phyloP scores from a whole-genome alignment of 305 asterid genomes.

The Solanum hybrid region DNA sequence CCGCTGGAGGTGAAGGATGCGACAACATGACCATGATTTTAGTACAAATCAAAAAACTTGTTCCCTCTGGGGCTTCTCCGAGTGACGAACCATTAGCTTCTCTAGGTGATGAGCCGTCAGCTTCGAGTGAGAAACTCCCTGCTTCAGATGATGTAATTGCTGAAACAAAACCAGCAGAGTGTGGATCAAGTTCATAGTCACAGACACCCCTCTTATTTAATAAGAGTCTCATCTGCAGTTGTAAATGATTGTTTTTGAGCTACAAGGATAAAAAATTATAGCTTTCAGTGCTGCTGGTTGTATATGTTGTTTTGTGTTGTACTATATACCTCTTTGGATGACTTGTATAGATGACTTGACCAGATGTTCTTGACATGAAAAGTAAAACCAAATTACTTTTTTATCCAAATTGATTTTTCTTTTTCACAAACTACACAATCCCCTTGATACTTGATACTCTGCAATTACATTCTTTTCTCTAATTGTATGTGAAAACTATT shows the following conservation, averaged over 20 bases:
- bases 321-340: neutral
- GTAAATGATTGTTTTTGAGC: constrained; percentile 9
- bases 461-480: neutral
- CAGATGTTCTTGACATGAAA: neutral
- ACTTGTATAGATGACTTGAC: neutral
- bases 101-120: neutral
- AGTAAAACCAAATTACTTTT: neutral
- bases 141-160: constrained; percentile 13
- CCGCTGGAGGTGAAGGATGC: constrained; percentile 91
- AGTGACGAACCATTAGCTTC: neutral
- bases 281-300: neutral
- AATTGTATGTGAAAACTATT: neutral
- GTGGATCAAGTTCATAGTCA: constrained; percentile 15
- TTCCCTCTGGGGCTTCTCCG: constrained; percentile 11
- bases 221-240: neutral
- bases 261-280: neutral
- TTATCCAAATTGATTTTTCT: neutral
- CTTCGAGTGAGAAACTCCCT: neutral
- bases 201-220: neutral
- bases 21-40: constrained; percentile 96
- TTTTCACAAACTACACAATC: neutral
- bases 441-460: neutral
- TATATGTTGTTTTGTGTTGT: neutral
- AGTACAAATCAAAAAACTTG: constrained; percentile 60
- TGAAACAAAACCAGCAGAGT: constrained; percentile 10